phyloP scores from a whole-genome alignment of 805 yeast species.

The Lipomyces sp. region DNA sequence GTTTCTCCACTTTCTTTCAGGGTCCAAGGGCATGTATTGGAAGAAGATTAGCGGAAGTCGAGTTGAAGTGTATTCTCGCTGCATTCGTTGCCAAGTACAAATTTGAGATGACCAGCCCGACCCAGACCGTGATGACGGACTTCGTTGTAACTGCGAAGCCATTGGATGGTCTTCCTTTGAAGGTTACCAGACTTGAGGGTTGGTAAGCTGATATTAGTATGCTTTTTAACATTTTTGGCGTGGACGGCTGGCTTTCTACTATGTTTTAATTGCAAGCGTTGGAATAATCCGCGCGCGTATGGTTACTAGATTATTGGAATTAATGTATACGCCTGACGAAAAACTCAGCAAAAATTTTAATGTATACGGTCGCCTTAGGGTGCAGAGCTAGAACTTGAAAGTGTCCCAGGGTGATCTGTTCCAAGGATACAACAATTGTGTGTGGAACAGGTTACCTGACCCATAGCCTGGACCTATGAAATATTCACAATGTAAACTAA shows the following conservation, averaged over 20 bases:
- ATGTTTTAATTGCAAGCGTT: not conserved
- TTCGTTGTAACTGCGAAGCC: slow-evolving; percentile 28
- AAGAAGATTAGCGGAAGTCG: slow-evolving; percentile 30
- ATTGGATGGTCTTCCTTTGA: slow-evolving; percentile 25
- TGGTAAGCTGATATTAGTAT: slow-evolving; percentile 5
- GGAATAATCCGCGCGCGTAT: not conserved
- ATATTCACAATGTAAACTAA: too few species aligned
- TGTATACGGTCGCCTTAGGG: too few species aligned
- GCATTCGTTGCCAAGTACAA: slow-evolving; percentile 25
- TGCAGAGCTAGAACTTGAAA: too few species aligned
- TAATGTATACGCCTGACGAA: too few species aligned
- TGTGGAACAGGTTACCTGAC: too few species aligned
- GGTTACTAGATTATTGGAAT: too few species aligned
- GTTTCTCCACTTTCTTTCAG: slow-evolving; percentile 29
- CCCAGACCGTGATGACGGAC: slow-evolving; percentile 13
- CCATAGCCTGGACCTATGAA: too few species aligned
- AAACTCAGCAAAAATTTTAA: too few species aligned
- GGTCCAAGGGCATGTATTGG: slow-evolving; percentile 35
- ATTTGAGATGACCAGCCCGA: slow-evolving; percentile 16
- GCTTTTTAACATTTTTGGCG: not conserved
- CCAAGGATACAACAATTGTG: too few species aligned
- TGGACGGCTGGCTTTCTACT: not conserved
- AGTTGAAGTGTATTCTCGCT: slow-evolving; percentile 22
- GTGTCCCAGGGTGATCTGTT: too few species aligned
- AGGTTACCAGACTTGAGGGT: slow-evolving; percentile 24